Conservation (phyloP, 306 rosid genomes). For the Quercus engelmannii region DNA sequence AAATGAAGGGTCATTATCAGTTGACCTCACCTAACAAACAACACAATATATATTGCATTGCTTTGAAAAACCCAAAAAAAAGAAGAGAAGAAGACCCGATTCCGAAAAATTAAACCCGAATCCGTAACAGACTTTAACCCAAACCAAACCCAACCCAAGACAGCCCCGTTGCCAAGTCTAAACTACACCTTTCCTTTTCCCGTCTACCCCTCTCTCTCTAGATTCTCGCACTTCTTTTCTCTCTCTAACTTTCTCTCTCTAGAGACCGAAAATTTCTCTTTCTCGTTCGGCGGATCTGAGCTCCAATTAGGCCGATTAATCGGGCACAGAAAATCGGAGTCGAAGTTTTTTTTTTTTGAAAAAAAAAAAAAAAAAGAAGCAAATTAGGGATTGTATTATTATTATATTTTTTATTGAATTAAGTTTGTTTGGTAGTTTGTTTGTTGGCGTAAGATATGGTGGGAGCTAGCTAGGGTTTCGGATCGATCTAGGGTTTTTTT, state of each 20-base stretch:
- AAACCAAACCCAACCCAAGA: too few relatives aligned
- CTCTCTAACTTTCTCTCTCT: not conserved
- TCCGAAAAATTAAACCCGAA: not conserved
- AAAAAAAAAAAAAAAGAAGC: not conserved
- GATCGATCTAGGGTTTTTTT: conserved; percentile 1
- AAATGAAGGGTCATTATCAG: too few relatives aligned
- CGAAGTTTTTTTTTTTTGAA: not conserved
- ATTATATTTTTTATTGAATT: not conserved
- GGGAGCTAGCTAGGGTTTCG: not conserved
- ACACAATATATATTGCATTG: too few relatives aligned
- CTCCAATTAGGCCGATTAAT: not conserved
- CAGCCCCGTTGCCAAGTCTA: conserved; percentile 1
- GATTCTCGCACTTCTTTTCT: not conserved
- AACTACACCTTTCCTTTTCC: not conserved
- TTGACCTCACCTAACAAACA: too few relatives aligned
- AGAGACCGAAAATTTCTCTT: not conserved
- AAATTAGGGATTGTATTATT: not conserved
- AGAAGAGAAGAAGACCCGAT: not conserved
- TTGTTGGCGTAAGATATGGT: not conserved
- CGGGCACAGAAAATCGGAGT: not conserved
- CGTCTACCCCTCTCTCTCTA: not conserved
- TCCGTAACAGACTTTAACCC: not conserved
- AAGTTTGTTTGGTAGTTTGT: too few relatives aligned
- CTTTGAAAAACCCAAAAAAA: not conserved
- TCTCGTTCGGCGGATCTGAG: not conserved